phyloP scores from a whole-genome alignment of 495 filamentous ascomycete species.

The Bryoglossum gracile region DNA sequence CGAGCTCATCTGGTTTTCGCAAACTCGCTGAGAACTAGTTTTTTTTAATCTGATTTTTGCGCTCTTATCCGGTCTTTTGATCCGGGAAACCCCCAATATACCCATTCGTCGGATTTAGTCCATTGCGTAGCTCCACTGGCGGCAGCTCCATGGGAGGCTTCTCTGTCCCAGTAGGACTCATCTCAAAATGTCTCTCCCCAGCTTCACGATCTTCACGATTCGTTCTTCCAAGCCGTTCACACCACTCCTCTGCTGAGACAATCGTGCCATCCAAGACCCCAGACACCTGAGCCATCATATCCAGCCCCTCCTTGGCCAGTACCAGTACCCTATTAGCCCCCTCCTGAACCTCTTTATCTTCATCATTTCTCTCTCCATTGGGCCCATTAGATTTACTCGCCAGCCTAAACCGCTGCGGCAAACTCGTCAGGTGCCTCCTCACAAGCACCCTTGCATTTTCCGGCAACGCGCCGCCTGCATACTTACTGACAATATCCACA shows the following conservation, averaged over 20 bases:
- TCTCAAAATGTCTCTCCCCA: neutral
- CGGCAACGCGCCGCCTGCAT: slow-evolving; percentile 76
- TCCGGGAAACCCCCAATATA: neutral
- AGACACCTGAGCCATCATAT: slow-evolving; percentile 82
- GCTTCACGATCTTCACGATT: slow-evolving; percentile 23
- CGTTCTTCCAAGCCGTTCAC: slow-evolving; percentile 60
- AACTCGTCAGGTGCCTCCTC: slow-evolving; percentile 64
- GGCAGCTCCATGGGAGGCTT: slow-evolving; percentile 9
- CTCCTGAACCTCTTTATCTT: slow-evolving; percentile 35
- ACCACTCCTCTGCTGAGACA: slow-evolving; percentile 80
- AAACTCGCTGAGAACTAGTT: too few relatives aligned
- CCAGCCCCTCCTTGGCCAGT: slow-evolving; percentile 78
- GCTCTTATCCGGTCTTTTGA: too few relatives aligned
- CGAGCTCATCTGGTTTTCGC: too few relatives aligned
- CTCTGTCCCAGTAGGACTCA: neutral
- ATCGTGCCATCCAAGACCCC: slow-evolving; percentile 78
- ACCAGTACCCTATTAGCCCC: slow-evolving; percentile 65
- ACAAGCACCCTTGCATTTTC: slow-evolving; percentile 76
- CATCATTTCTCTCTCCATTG: slow-evolving; percentile 14
- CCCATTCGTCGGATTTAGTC: neutral
- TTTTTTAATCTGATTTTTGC: too few relatives aligned
- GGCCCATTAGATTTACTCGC: slow-evolving; percentile 28
- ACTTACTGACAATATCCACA: slow-evolving; percentile 71
- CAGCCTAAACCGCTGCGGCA: slow-evolving; percentile 68
- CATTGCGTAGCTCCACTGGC: neutral